phyloP scores from a whole-genome alignment of 2,329 filamentous ascomycete species.

The Aphanoascus verrucosus region DNA sequence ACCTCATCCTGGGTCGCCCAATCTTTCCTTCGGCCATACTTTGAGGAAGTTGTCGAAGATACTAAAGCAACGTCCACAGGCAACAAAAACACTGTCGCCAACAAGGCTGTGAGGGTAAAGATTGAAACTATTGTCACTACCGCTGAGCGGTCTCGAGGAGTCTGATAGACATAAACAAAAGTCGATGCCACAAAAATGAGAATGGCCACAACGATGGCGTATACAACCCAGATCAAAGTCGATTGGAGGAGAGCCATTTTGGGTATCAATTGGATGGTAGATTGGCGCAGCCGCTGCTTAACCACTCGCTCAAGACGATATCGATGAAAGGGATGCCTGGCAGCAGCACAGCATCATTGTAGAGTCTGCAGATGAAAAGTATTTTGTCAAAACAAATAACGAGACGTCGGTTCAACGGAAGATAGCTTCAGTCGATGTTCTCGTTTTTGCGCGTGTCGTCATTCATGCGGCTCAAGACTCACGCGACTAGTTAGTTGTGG shows the following conservation, averaged over 20 bases:
- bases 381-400: too few relatives aligned
- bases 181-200: conserved; percentile 67
- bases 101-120: conserved; percentile 71
- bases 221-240: conserved; percentile 89
- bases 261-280: background rate
- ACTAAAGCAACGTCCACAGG: conserved; percentile 93
- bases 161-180: conserved; percentile 87
- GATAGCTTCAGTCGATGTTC: too few relatives aligned
- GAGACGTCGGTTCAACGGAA: too few relatives aligned
- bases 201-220: conserved; percentile 68
- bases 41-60: conserved; percentile 69
- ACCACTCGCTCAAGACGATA: background rate
- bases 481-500: background rate
- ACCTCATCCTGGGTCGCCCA: conserved; percentile 83
- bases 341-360: too few relatives aligned
- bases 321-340: background rate
- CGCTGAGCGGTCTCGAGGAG: conserved; percentile 71
- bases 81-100: conserved; percentile 83
- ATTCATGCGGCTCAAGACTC: background rate
- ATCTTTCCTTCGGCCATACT: conserved; percentile 73
- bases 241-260: conserved; percentile 65
- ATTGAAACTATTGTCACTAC: conserved; percentile 76
- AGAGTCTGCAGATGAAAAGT: too few relatives aligned
- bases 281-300: background rate
- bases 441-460: background rate